Base-by-base conservation (phyloP, 106 monocot species). In the Agapanthus africanus region DNA sequence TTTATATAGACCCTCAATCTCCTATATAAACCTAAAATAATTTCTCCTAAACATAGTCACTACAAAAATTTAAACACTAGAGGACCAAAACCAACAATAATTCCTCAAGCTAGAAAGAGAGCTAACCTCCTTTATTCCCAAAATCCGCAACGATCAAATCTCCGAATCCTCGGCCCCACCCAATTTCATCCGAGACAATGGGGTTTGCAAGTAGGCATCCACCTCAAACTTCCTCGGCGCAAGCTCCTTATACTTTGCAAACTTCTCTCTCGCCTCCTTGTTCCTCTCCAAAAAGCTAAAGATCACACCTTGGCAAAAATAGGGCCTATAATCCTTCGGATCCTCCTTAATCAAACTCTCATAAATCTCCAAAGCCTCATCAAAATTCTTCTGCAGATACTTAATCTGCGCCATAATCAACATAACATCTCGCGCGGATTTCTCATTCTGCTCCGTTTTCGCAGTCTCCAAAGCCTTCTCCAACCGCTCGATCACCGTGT, bases 221-320 rank as follows among this genome's bases (percentile, higher is more conserved):
- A 86, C 83, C 5, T 85, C 76, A 18, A 84, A 84, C 54, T 91
- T 82, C 38, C 32, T 70, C 7, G 84, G 82, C 16, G 81, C 69
- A 5, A 91, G 65, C 72, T 83, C 78, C 30, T 84, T 77, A 67
- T 76, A 95, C 79, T 82, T 83, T 19, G 54, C 61, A 57, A 95
- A 91, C 78, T 73, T 79, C 78, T 81, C 81, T 67, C 69, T 77
- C 2, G 95, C 91, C 76, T 95, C 88, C 52, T 78, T 72, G 68
- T 83, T 76, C 70, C 66, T 65, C 41, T 77, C 86, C 56, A 86
- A 32, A 40, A 88, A 54, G 52, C 77, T 78, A 56, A 83, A 95
- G 18, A 95, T 87, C 44, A 95, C 83, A 1, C 91, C 88, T 69
- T 78, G 83, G 73, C 88, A 91, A 73, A 95, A 91, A 36, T 71